These are phyloP conservation scores for Schizophyllum amplum DNA, from an alignment of 1,284 basidiomycete species.

Conservation along the genomic window DNA sequence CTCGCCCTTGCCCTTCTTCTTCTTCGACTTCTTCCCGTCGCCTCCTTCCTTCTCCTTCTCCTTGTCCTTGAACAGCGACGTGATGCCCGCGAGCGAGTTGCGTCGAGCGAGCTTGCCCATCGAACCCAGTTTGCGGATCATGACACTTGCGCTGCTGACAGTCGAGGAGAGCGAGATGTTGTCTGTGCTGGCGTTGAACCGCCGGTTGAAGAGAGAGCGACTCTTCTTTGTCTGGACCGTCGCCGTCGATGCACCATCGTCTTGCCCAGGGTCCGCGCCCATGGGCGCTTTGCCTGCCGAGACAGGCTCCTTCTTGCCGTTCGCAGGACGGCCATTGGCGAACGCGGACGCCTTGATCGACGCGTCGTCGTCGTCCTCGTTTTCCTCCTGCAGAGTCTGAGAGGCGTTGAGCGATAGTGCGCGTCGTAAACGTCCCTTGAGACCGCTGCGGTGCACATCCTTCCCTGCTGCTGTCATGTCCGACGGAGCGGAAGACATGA, in stretches of 20 bases:
- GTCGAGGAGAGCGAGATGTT: conserved; percentile 98
- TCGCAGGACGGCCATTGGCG: conserved; percentile 21
- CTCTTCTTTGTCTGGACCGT: conserved; percentile 59
- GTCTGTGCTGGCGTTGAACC: conserved; percentile 90
- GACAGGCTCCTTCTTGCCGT: conserved; percentile 3
- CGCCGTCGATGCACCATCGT: conserved; percentile 32
- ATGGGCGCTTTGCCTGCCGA: conserved; percentile 2
- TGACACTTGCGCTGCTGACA: conserved; percentile 91
- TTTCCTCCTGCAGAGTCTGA: conserved; percentile 12
- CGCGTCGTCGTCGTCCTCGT: conserved; percentile 10
- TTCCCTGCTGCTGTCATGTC: conserved; percentile 32
- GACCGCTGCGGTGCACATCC: conserved; percentile 50
- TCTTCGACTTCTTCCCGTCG: conserved; percentile 58
- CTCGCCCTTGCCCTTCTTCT: conserved; percentile 54
- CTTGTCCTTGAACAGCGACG: conserved; percentile 93
- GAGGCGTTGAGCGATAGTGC: conserved; percentile 48
- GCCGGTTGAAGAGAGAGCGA: conserved; percentile 81
- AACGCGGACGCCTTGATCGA: conserved; percentile 13
- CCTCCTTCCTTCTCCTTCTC: conserved; percentile 57
- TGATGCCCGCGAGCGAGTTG: conserved; percentile 87
- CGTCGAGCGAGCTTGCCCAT: conserved; percentile 88
- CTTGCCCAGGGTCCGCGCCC: conserved; percentile 8
- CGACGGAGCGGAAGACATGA: conserved; percentile 37
- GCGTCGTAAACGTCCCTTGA: conserved; percentile 71
- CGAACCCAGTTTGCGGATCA: conserved; percentile 94